A percentile compares a stretch with the other conserved stretches of the same genome.
Conservation (phyloP, 164 flowering plant species). For the grape (Vitis vinifera) region DNA sequence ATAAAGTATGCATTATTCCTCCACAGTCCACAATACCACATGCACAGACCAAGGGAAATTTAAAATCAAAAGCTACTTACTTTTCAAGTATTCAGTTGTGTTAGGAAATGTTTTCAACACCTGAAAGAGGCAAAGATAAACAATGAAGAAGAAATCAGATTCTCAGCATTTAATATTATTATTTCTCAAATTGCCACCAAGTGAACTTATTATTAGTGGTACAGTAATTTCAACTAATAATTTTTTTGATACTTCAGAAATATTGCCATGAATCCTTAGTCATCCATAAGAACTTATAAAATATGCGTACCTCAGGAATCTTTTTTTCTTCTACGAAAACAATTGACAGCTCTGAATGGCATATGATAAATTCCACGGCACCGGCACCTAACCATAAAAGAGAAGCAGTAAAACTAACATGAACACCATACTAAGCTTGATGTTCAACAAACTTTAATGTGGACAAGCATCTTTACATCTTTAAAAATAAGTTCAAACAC, state of each 20-base stretch:
- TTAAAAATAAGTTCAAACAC: background rate
- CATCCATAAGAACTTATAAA: background rate
- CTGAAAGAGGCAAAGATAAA: constrained; percentile 36
- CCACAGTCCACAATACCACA: background rate
- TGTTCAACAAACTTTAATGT: background rate
- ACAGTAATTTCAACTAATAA: background rate
- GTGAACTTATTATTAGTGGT: background rate
- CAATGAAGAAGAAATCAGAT: background rate
- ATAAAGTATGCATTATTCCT: background rate
- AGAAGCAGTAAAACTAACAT: background rate
- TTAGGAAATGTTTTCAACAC: constrained; percentile 77
- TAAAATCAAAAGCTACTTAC: constrained; percentile 43
- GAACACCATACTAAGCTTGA: background rate
- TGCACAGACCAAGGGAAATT: background rate
- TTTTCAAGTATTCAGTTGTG: constrained; percentile 57
- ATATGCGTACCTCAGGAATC: constrained; percentile 69
- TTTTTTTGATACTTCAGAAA: background rate
- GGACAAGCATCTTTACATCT: background rate
- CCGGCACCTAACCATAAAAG: constrained; percentile 68
- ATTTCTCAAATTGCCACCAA: background rate
- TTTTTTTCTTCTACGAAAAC: constrained; percentile 85
- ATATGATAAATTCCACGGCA: constrained; percentile 88
- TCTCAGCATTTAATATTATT: background rate
- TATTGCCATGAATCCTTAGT: background rate
- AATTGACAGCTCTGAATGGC: constrained; percentile 86